Conservation (phyloP, 257 asterid species). For the Solanum etuberosum region DNA sequence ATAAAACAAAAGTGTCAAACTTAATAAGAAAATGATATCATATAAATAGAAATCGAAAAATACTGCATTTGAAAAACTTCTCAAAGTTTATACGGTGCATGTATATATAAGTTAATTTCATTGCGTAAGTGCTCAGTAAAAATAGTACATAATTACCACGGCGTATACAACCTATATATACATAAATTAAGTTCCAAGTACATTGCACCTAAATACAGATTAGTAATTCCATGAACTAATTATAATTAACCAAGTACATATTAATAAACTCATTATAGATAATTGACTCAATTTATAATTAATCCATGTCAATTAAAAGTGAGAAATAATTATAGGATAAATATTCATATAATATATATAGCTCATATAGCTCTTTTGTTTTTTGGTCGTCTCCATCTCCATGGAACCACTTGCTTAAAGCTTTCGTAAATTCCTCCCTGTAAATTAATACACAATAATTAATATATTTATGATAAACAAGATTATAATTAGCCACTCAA, state of each 20-base stretch:
- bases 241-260: neutral
- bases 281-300: neutral
- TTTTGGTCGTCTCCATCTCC: conserved; percentile 35
- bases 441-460: neutral
- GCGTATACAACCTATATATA: neutral
- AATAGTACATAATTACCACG: neutral
- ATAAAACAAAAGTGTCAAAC: no score
- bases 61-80: neutral
- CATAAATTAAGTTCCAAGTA: neutral
- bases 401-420: conserved; percentile 43
- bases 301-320: neutral
- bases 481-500: neutral
- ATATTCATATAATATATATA: no score
- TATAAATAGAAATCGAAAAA: no score
- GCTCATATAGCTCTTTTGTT: neutral
- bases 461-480: neutral
- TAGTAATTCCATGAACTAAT: neutral
- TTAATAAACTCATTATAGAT: neutral
- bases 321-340: neutral
- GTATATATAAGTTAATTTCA: neutral
- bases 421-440: conserved; percentile 50
- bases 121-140: neutral
- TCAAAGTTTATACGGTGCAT: neutral
- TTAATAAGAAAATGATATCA: no score
- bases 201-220: neutral